Conservation (phyloP, 140 eudicot genomes). For the Anethum foeniculum region DNA sequence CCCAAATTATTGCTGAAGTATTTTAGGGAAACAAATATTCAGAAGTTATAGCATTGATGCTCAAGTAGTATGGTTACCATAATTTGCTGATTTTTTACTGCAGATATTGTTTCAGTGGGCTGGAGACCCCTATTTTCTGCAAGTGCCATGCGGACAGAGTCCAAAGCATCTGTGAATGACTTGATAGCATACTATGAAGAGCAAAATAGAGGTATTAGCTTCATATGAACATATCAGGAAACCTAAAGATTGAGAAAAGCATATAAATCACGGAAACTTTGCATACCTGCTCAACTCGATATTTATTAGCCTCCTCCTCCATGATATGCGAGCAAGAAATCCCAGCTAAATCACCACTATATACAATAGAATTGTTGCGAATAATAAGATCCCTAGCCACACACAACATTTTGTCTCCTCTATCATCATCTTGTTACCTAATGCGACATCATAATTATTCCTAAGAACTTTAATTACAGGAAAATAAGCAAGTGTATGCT, state of each 20-base stretch:
- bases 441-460: not conserved
- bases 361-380: slow-evolving; percentile 83
- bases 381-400: slow-evolving; percentile 94
- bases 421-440: slow-evolving; percentile 97
- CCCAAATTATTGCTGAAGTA: not conserved
- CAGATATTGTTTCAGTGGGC: slow-evolving; percentile 84
- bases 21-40: not conserved
- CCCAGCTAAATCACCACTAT: slow-evolving; percentile 98
- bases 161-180: slow-evolving; percentile 95
- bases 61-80: slow-evolving; percentile 35
- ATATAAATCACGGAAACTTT: too few species aligned
- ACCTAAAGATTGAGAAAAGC: not conserved
- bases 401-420: slow-evolving; percentile 90
- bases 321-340: slow-evolving; percentile 91
- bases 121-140: slow-evolving; percentile 87
- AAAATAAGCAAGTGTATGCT: not conserved
- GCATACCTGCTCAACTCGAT: slow-evolving; percentile 91
- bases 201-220: not conserved
- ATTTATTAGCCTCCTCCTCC: slow-evolving; percentile 92
- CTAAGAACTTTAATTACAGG: not conserved
- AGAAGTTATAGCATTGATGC: not conserved
- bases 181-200: slow-evolving; percentile 29
- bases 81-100: slow-evolving; percentile 84
- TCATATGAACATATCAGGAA: not conserved
- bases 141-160: slow-evolving; percentile 87